These are phyloP conservation scores for Eucalyptus grandis DNA, from an alignment of 345 rosid genomes.

Conservation along the genomic window DNA sequence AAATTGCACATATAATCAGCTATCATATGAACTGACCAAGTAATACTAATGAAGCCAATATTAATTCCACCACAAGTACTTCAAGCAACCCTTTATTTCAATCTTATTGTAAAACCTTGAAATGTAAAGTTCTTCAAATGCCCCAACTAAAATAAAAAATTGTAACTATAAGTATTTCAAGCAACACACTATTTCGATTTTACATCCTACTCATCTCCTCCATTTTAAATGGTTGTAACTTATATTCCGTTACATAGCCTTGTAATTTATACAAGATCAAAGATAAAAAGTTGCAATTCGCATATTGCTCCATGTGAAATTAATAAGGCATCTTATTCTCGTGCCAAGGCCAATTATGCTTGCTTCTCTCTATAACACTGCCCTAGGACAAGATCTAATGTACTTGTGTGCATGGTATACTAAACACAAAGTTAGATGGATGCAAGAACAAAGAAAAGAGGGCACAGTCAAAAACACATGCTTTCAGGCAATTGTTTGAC, in stretches of 20 bases:
- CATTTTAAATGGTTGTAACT: neutral
- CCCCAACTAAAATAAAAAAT: neutral
- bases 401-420: neutral
- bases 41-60: neutral
- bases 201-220: neutral
- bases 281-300: neutral
- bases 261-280: neutral
- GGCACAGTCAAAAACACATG: neutral
- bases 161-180: neutral
- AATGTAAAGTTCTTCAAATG: neutral
- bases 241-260: neutral
- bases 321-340: neutral
- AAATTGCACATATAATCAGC: neutral
- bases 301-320: neutral
- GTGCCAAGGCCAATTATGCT: neutral
- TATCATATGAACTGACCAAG: neutral
- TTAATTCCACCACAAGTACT: neutral
- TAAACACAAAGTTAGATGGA: neutral
- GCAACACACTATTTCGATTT: neutral
- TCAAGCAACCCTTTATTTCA: neutral
- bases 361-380: neutral
- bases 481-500: neutral
- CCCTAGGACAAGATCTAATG: neutral
- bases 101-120: neutral
- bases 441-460: neutral